Evolutionary conservation across 768 basidiomycete genomes (phyloP), one percentile per base, ranked within the genome.

Genomic region (Exidia glandulosa): DNA sequence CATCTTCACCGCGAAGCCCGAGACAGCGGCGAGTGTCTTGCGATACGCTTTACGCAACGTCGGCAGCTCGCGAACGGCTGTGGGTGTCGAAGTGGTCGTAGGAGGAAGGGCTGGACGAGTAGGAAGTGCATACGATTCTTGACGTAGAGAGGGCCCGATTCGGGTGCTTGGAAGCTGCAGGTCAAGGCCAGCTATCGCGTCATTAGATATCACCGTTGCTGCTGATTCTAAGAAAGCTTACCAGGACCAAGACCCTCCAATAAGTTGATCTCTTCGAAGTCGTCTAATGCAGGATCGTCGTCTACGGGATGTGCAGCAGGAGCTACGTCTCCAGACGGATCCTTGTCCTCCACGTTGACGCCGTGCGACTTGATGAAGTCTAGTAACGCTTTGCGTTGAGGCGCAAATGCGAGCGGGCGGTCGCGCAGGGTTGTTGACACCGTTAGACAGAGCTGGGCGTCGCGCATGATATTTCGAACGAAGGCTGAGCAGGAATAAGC

Each of bases 1-100:
- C 94, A 95, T 95, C 33, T 92, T 84, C 29, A 96, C 88, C 25
- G 85, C 80, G 71, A 96, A 88, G 3, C 91, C 93, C 30, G 89
- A 88, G 3, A 87, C 84, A 0, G 89, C 87, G 50, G 79, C 78
- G 19, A 96, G 73, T 1, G 87, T 85, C 66, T 88, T 86, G 30
- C 93, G 81, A 70, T 84, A 94, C 1, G 91, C 90, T 69, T 93
- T 94, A 54, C 90, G 84, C 10, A 96, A 75, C 0, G 90, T 89
- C 0, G 87, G 81, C 32, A 66, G 57, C 76, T 81, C 1, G 81
- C 76, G 29, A 55, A 63, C 34, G 59, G 60, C 60, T 66, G 59
- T 25, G 61, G 57, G 62, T 64, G 73, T 72, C 34, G 76, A 77
- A 50, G 70, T 10, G 78, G 76, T 68, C 2, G 79, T 70, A 2